These are phyloP conservation scores for Cajanus cajan DNA, from an alignment of 306 rosid genomes.

Conservation along the genomic window DNA sequence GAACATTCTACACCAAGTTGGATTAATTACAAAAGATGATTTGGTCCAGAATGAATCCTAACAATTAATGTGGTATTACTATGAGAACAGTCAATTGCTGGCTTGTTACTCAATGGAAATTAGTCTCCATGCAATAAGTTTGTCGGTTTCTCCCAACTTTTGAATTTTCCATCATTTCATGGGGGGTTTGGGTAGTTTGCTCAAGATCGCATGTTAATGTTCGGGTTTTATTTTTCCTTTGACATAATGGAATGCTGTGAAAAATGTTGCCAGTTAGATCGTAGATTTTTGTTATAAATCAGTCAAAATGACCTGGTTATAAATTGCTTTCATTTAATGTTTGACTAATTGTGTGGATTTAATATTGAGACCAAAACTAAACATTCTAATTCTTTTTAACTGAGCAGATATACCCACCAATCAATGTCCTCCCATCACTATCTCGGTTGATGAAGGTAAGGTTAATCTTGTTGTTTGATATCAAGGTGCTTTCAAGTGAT, in stretches of 20 bases:
- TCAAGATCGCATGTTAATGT: no score
- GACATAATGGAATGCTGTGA: background rate
- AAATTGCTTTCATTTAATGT: slow-evolving; percentile 6
- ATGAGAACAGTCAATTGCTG: slow-evolving; percentile 8
- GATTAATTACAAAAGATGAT: background rate
- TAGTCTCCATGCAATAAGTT: background rate
- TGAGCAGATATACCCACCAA: slow-evolving; percentile 93
- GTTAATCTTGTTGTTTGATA: slow-evolving; percentile 21
- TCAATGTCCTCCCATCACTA: slow-evolving; percentile 94
- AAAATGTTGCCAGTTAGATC: background rate
- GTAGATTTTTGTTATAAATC: slow-evolving; percentile 1
- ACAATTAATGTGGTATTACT: background rate
- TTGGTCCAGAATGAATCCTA: background rate
- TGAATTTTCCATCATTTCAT: slow-evolving; percentile 7
- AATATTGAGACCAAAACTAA: slow-evolving; percentile 22
- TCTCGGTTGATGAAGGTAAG: slow-evolving; percentile 99
- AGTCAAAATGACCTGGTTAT: background rate
- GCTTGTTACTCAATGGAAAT: background rate
- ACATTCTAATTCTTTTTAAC: slow-evolving; percentile 29
- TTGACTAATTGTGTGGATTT: background rate
- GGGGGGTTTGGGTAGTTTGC: no score
- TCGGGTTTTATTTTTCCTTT: slow-evolving; percentile 4
- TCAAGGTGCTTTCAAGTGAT: slow-evolving; percentile 22
- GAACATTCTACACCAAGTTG: background rate
- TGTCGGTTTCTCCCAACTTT: background rate